phyloP scores from a whole-genome alignment of 2,329 filamentous ascomycete species.

The Penicillium concentricum region DNA sequence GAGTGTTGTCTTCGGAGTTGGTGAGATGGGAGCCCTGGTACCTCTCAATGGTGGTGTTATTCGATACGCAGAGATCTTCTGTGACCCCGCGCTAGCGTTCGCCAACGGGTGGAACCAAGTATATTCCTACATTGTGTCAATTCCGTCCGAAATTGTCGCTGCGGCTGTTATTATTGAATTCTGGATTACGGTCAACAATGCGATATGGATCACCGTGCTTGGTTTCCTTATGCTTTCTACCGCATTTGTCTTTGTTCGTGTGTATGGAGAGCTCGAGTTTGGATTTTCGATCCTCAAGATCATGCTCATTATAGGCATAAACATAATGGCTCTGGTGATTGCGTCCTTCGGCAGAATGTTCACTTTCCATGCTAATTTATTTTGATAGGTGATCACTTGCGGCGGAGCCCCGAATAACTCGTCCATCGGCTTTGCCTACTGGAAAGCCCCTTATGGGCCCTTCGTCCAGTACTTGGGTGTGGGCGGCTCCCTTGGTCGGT shows the following conservation, averaged over 20 bases:
- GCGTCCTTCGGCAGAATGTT: not conserved
- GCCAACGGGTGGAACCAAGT: conserved; percentile 43
- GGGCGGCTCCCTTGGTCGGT: conserved; percentile 46
- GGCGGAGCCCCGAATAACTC: conserved; percentile 37
- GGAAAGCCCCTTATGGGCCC: conserved; percentile 42
- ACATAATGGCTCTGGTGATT: conserved; percentile 54
- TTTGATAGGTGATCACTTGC: conserved; percentile 30
- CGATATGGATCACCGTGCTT: conserved; percentile 42
- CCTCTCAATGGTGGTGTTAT: conserved; percentile 42
- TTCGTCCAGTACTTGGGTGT: conserved; percentile 42
- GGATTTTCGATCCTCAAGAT: conserved; percentile 57
- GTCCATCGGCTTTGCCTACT: conserved; percentile 44
- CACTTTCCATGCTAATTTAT: not conserved
- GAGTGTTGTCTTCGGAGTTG: conserved; percentile 36
- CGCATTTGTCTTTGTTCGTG: conserved; percentile 36
- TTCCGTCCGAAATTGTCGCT: conserved; percentile 35
- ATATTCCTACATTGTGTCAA: conserved; percentile 34
- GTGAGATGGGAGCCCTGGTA: conserved; percentile 39
- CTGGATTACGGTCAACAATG: conserved; percentile 51
- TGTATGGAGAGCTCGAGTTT: conserved; percentile 56
- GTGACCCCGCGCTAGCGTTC: conserved; percentile 38
- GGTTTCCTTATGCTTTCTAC: conserved; percentile 37
- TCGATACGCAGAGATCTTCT: conserved; percentile 37
- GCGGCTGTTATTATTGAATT: conserved; percentile 32
- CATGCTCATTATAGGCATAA: conserved; percentile 60